Evolutionary conservation across 2,329 filamentous ascomycete genomes (phyloP), one percentile per base, ranked within the genome.

Genomic region (Alternaria consortialis): DNA sequence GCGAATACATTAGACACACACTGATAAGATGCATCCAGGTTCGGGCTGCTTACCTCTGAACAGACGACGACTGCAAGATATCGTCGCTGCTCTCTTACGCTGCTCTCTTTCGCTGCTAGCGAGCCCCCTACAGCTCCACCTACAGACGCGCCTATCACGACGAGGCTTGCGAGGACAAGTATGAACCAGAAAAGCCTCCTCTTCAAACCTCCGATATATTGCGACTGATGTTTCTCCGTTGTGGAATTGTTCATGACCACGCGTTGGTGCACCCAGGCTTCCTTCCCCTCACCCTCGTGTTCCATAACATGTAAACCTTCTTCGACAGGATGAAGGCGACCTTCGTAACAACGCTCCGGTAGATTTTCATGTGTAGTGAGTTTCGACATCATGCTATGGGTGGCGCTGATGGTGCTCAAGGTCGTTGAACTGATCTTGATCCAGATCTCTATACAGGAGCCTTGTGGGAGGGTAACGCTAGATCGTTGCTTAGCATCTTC

Each of bases 171-270:
- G 20, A 56, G n/a, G 9, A 31, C 25, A 20, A 51, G 6, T 17
- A 43, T 12, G 27, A 29, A 17, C 54, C 27, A 56, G 27, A 50
- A 51, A 17, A 53, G 32, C 44, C 36, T 43, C 27, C 34, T 36
- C 23, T 34, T 50, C 13, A 51, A 50, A 69, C 44, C 15, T 47
- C 43, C 54, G 11, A 51, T 11, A 13, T 74, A 39, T 74, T 54
- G 27, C 29, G 29, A 25, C 9, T 42, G 20, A 13, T 54, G 15
- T 31, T n/a, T n/a, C 29, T 23, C 29, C 5, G 29, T 20, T 17
- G 7, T 37, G 15, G 47, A 12, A 20, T 27, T 36, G n/a, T 34
- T 11, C 11, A 20, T 5, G 20, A 27, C 32, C 20, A 27, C 20
- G 32, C 23, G 32, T 37, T 51, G 20, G 23, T n/a, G n/a, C 27